Base-by-base conservation (phyloP, 2,329 filamentous ascomycete genomes). In the Fusarium irregulare region DNA sequence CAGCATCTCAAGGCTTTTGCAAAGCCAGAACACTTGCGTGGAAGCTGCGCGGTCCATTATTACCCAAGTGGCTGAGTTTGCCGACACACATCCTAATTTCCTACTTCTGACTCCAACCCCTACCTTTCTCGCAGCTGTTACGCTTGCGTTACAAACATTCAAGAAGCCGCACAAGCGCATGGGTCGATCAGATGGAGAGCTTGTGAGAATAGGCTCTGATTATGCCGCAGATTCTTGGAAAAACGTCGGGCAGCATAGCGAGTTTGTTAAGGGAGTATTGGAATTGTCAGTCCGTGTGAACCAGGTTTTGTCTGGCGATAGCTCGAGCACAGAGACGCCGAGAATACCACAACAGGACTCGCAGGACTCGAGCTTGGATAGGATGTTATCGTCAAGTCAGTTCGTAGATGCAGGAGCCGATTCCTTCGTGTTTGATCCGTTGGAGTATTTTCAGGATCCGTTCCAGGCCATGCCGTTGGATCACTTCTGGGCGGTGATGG, bases 401-500 rank as follows among this genome's bases (percentile, higher is more conserved):
- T 56, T 61, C 4, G 30, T 58, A 7, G 51, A 56, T 21, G 4
- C 47, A 1, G 46, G 41, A n/a, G 25, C 53, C 9, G 58, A 68
- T 13, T 16, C 62, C 2, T 63, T 70, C 20, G 46, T 58, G 0
- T 63, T 73, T 47, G 64, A 61, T 27, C 45, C 71, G 28, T 61
- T 51, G n/a, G 70, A 73, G 25, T 54, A 68, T 16, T 64, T 73
- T 9, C 71, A 71, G 13, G 70, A 73, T 30, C 71, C 71, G 12
- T 73, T 73, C n/a, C 70, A 73, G n/a, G 70, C 72, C 1, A 61
- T 73, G 58, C 71, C 71, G 6, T 27, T 73, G 20, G 71, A 73
- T n/a, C 70, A 73, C 18, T 73, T 73, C 41, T 73, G 71, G 71
- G 71, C 70, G n/a, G 70, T 73, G 12, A 73, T 73, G 66, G 71